Evolutionary conservation across 306 rosid species (phyloP).

Genomic region (Styphnolobium japonicum): DNA sequence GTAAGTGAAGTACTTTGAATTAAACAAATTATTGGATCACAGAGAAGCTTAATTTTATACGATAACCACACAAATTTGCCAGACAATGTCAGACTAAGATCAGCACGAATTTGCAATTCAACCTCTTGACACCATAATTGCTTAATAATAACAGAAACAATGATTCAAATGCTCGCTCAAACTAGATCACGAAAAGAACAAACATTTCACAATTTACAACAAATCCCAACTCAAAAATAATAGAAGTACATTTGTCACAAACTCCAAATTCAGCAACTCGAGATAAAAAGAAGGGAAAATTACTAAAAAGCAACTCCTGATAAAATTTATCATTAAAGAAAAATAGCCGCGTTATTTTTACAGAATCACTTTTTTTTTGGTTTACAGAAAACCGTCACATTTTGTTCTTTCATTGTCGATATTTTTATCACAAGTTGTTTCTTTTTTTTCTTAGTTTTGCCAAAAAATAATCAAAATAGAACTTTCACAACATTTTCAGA

Average conservation of each 20-base stretch:
- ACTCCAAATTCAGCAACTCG: slow-evolving; percentile 14
- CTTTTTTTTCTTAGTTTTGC: background rate
- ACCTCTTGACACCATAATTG: background rate
- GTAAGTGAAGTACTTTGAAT: background rate
- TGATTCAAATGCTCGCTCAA: background rate
- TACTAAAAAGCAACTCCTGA: background rate
- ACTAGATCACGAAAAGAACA: slow-evolving; percentile 27
- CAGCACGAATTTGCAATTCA: background rate
- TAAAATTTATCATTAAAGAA: background rate
- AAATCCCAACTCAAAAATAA: background rate
- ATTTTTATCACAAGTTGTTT: background rate
- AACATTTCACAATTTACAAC: background rate
- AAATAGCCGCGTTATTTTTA: background rate
- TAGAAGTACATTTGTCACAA: background rate
- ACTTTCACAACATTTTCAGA: background rate
- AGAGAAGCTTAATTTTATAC: background rate
- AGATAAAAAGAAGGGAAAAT: background rate
- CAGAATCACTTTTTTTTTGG: too few species aligned
- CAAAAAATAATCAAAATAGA: background rate
- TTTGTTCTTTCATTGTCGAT: background rate
- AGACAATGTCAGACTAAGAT: slow-evolving; percentile 9
- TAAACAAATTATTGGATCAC: background rate
- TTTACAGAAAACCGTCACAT: too few species aligned
- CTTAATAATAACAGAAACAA: background rate
- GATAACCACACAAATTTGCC: background rate